Evolutionary conservation across 257 asterid genomes (phyloP), one percentile per base, ranked within the genome.

Genomic region (Echium plantagineum): DNA sequence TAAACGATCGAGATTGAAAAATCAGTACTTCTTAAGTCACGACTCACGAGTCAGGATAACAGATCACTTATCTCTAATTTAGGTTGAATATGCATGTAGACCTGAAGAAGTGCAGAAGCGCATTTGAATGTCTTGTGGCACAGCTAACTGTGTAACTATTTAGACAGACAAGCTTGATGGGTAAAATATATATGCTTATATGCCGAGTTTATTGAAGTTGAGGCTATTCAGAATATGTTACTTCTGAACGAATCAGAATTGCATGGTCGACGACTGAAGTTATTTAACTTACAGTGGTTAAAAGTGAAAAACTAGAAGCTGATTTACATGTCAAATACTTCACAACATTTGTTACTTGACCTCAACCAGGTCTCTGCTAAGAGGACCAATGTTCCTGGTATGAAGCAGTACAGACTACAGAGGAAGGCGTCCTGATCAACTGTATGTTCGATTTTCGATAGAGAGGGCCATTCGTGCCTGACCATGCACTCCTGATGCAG

Each of bases 361-460:
- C 42, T 73, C 62, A 30, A 42, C 49, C 12, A 83, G 91, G 83
- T 83, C 19, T 72, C 80, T 30, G 82, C 77, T 46, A 81, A 81
- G 73, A 74, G 85, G 62, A 83, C 90, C 22, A 83, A 83, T 63
- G 53, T 83, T 65, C 90, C 86, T 26, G 86, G 90, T 51, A 63
- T 80, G 86, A 83, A 61, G 67, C 86, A 69, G 58, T 66, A 55
- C 35, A 75, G 83, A n/a, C 56, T 66, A 55, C 35, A 75, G 85
- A n/a, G 80, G 78, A 57, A 78, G 90, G 73, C 78, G 79, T 15
- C 63, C 74, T 24, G 71, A 68, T 52, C 78, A n/a, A 42, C 3
- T 78, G 5, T 73, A 79, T 61, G 52, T 60, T 53, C 82, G 80
- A 51, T 65, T 49, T 48, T 12, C 71, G 71, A 48, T 47, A 72